Evolutionary conservation across 345 rosid genomes (phyloP).

Genomic region (Boechera stricta): DNA sequence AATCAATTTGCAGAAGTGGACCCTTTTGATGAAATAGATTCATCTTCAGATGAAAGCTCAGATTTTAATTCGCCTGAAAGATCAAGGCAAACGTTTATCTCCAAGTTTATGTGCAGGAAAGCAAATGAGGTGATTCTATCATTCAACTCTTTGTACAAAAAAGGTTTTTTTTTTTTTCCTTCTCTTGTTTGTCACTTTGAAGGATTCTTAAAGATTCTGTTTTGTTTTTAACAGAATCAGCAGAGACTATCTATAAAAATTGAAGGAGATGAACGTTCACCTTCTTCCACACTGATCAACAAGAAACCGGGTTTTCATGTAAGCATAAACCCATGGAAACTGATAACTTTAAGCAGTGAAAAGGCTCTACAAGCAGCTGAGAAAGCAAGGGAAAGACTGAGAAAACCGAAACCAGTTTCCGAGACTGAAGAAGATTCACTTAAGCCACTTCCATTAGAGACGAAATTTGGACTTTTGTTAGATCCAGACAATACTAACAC

Average conservation of each 20-base stretch:
- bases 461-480: slow-evolving; percentile 68
- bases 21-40: slow-evolving; percentile 79
- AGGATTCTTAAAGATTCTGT: not conserved
- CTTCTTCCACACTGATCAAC: slow-evolving; percentile 49
- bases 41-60: slow-evolving; percentile 74
- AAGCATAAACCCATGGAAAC: slow-evolving; percentile 89
- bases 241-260: slow-evolving; percentile 72
- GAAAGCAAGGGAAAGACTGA: slow-evolving; percentile 78
- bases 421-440: slow-evolving; percentile 54
- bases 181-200: slow-evolving; percentile 13
- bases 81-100: slow-evolving; percentile 53
- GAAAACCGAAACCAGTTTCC: slow-evolving; percentile 53
- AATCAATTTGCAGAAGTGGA: slow-evolving; percentile 66
- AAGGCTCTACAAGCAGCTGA: slow-evolving; percentile 92
- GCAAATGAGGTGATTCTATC: slow-evolving; percentile 57
- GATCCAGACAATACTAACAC: slow-evolving; percentile 54
- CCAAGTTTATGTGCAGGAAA: slow-evolving; percentile 69
- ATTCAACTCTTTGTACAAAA: not conserved
- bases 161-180: not conserved
- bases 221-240: slow-evolving; percentile 52
- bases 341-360: slow-evolving; percentile 78
- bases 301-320: slow-evolving; percentile 77
- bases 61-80: slow-evolving; percentile 86
- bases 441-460: slow-evolving; percentile 83
- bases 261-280: slow-evolving; percentile 61